These are phyloP conservation scores for Akanthomyces lecanii DNA, from an alignment of 2,329 filamentous ascomycete genomes.

Conservation along the genomic window DNA sequence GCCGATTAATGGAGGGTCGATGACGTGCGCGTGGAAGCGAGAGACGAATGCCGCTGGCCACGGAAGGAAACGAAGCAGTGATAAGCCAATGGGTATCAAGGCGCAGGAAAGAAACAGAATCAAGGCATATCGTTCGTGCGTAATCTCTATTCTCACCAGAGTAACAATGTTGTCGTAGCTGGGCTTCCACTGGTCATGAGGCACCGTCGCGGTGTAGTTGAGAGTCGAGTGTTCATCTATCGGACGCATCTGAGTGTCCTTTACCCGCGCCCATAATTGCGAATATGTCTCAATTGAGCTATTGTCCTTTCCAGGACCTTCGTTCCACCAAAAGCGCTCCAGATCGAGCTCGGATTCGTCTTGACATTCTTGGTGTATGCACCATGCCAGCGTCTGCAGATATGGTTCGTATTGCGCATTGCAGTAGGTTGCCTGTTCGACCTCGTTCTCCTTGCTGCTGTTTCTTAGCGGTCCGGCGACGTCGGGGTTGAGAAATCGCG, in stretches of 20 bases:
- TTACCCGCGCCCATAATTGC: neutral
- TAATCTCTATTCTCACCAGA: slow-evolving; percentile 14
- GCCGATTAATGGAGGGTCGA: slow-evolving; percentile 21
- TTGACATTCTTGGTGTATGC: slow-evolving; percentile 20
- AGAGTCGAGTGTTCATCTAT: slow-evolving; percentile 8
- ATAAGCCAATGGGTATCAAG: slow-evolving; percentile 23
- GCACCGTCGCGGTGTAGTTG: slow-evolving; percentile 18
- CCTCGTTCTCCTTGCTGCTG: slow-evolving; percentile 1
- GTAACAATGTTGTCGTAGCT: slow-evolving; percentile 14
- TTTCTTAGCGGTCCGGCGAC: neutral
- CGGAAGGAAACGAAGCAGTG: slow-evolving; percentile 28
- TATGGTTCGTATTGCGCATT: slow-evolving; percentile 20
- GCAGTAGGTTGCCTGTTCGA: slow-evolving; percentile 17
- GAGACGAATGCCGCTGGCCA: slow-evolving; percentile 15
- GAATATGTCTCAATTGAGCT: slow-evolving; percentile 18
- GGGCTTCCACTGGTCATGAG: slow-evolving; percentile 15
- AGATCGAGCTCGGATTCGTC: slow-evolving; percentile 11
- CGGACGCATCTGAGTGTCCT: neutral
- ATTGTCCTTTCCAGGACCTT: slow-evolving; percentile 19
- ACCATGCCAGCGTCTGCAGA: slow-evolving; percentile 23
- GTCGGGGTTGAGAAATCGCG: slow-evolving; percentile 12
- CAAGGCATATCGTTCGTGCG: slow-evolving; percentile 24
- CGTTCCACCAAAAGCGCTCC: slow-evolving; percentile 22
- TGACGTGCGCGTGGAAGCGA: slow-evolving; percentile 19
- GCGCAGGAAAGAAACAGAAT: slow-evolving; percentile 24